Evolutionary conservation across 2,329 filamentous ascomycete species (phyloP), one percentile per base, ranked within the genome.

Genomic region (Pseudogymnoascus destructans): DNA sequence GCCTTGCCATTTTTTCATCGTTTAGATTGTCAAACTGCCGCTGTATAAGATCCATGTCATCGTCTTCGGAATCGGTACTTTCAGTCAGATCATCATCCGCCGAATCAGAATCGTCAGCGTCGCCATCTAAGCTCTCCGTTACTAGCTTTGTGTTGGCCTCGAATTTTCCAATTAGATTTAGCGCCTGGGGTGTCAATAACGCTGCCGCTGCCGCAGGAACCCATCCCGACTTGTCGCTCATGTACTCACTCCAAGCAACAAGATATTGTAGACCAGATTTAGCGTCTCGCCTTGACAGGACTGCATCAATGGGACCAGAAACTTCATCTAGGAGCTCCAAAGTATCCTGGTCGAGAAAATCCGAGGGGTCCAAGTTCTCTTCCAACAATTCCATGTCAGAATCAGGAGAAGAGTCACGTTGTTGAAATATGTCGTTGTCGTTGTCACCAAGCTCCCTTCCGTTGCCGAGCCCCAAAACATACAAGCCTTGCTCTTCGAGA

Each of bases 1-100:
- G 70, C 36, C 77, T 73, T 36, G 84, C 84, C 36, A 87, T 72
- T 17, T 78, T 75, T 67, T 84, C 82, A 61, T 89, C 78, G 73
- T 68, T 84, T 81, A 64, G 87, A 4, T 67, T 64, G 11, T 70
- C 70, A 17, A 67, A 68, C 52, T 68, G 66, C 30, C 61, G 62
- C 58, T 66, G 63, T n/a, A 63, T 23, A n/a, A 66, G 65, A 61
- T 73, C 73, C 25, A 72, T 70, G 52, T 73, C 70, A 49, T 71
- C 70, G 9, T 70, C 67, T 2, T 73, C 70, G 8, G 74, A 71
- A 2, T 73, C 70, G 6, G 70, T 69, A 8, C 69, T 69, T 15
- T 68, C 63, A 40, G 71, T 70, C 32, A 71, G 67, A 15, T 71
- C 67, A 15, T 62, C 63, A n/a, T 62, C 62, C 60, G 59, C 59